These are phyloP conservation scores for Balamuthia mandrillaris DNA, from an alignment of 208 protist species.

Conservation along the genomic window DNA sequence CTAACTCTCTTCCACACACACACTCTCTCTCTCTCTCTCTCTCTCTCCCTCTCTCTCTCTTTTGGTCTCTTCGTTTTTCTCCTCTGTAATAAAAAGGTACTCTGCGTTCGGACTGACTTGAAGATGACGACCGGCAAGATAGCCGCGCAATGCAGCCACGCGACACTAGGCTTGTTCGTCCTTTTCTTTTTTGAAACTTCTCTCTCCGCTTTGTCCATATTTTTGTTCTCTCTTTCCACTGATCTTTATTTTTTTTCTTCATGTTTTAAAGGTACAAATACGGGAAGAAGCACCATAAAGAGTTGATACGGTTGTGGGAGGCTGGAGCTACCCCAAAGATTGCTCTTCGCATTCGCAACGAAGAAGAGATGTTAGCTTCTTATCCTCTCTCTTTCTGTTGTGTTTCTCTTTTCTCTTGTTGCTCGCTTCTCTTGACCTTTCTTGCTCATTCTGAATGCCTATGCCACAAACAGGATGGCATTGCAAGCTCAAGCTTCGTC, in stretches of 20 bases:
- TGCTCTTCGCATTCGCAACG: not conserved
- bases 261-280: not conserved
- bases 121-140: constrained; percentile 13
- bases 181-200: not conserved
- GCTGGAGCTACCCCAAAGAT: not conserved
- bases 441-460: not conserved
- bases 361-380: not conserved
- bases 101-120: not conserved
- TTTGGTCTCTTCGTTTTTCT: not conserved
- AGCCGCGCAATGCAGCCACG: constrained; percentile 2
- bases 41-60: not conserved
- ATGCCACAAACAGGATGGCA: not conserved
- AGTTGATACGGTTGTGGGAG: too few species aligned
- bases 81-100: not conserved
- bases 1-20: too few species aligned
- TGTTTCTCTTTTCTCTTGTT: not conserved
- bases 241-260: not conserved
- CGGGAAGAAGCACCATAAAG: too few species aligned
- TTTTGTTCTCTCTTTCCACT: not conserved
- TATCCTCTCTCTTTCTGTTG: not conserved
- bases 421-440: not conserved
- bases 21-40: too few species aligned
- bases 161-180: not conserved
- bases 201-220: not conserved
- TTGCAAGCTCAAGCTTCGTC: not conserved